A percentile compares a stretch with the other conserved stretches of the same genome.
phyloP scores from a whole-genome alignment of 75 land plant genomes.

The Isoetes taiwanensis region DNA sequence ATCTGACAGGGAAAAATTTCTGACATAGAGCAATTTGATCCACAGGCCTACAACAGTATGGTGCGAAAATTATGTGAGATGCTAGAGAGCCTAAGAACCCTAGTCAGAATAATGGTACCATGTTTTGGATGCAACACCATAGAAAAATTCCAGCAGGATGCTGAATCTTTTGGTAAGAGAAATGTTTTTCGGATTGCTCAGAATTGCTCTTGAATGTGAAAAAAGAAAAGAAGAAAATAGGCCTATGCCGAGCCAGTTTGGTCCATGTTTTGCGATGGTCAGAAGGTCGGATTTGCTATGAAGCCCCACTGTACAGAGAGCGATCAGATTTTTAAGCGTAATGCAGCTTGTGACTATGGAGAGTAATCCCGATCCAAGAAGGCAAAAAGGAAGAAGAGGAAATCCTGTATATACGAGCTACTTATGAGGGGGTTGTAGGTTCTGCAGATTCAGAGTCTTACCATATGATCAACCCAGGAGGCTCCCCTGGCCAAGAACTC shows the following conservation, averaged over 20 bases:
- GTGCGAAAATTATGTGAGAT: slow-evolving; percentile 9
- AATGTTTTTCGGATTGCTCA: slow-evolving; percentile 38
- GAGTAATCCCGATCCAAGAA: slow-evolving; percentile 34
- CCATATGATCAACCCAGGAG: slow-evolving; percentile 54
- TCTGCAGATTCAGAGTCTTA: slow-evolving; percentile 58
- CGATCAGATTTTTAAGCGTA: slow-evolving; percentile 11
- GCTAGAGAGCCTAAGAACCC: slow-evolving; percentile 14
- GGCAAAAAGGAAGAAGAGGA: slow-evolving; percentile 17
- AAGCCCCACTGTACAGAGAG: slow-evolving; percentile 12
- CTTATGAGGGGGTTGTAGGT: slow-evolving; percentile 54
- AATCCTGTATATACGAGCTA: slow-evolving; percentile 46
- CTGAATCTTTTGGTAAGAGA: slow-evolving; percentile 28
- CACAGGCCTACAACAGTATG: slow-evolving; percentile 10
- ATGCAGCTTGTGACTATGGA: slow-evolving; percentile 43
- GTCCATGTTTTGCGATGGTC: slow-evolving; percentile 54
- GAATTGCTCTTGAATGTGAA: slow-evolving; percentile 42
- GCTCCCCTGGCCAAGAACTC: slow-evolving; percentile 45
- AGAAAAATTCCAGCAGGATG: too few relatives aligned
- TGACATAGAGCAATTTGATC: slow-evolving; percentile 14
- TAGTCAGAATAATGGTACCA: slow-evolving; percentile 9
- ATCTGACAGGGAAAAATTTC: too few relatives aligned
- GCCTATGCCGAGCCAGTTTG: slow-evolving; percentile 38
- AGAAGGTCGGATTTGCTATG: slow-evolving; percentile 44
- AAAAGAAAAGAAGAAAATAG: slow-evolving; percentile 1
- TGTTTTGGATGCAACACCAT: slow-evolving; percentile 11